Evolutionary conservation across 2,329 filamentous ascomycete species (phyloP), one percentile per base, ranked within the genome.

Genomic region (Dothideomycetidae sp.): DNA sequence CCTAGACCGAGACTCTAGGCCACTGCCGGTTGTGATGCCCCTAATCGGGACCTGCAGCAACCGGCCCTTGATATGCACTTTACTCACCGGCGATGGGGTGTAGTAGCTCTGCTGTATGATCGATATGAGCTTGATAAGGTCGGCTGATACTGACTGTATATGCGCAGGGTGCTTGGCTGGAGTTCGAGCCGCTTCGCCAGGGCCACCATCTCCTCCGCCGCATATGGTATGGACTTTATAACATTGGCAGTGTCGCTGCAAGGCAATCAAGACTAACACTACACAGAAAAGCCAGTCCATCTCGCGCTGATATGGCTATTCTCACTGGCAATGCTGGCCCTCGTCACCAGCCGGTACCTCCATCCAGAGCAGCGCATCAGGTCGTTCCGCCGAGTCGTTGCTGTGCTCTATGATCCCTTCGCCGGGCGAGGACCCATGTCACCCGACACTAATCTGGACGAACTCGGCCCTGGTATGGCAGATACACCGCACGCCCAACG

Each of bases 391-490:
- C 19, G 33, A 28, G 36, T 28, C 17, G 5, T 33, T 34, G 19
- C 19, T 16, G n/a, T 31, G 10, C 18, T 5, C 9, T 10, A 12
- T 7, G 7, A 18, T 5, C 29, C 29, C 5, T 33, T 3, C 10
- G 13, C 11, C 7, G 7, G 14, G 26, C 29, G 41, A 11, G 52
- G 55, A 33, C 41, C 47, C 29, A 46, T 46, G 7, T 39, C 57
- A 7, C 53, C 53, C 5, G 34, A 56, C 17, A 44, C 51, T 15
- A 53, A 55, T 12, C 21, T 46, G 10, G 46, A 43, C 31, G 53
- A 55, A n/a, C 21, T 46, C 9, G 46, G 44, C 31, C 31, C 34
- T 10, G 17, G 29, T n/a, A 10, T 13, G 4, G 21, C 39, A 2
- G 14, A 26, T 4, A 10, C 18, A 14, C 19, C 31, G 5, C 42